Base-by-base conservation (phyloP, 768 basidiomycete genomes). In the Boletellus emodensis region DNA sequence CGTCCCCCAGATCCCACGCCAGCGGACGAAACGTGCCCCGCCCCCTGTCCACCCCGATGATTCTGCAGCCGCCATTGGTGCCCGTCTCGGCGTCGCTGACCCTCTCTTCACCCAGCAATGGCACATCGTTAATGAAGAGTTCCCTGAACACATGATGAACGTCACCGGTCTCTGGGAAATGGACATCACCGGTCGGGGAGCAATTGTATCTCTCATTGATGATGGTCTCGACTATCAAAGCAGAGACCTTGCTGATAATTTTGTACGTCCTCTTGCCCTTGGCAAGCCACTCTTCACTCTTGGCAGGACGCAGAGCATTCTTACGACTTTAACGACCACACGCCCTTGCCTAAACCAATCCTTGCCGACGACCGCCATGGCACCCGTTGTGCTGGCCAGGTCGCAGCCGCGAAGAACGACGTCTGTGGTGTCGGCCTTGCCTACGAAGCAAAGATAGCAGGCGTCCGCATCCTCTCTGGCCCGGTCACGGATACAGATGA, bases 251-350 rank as follows among this genome's bases (percentile, higher is more conserved):
- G 81, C 83, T 28, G 84, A 75, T 34, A 99, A 98, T 69, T 99
- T 97, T 68, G 96, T 98, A 64, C 61, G 93, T 79, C 17, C 35
- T 44, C 33, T 14, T 14, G 20, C 2, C 20, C 48, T 18, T 47
- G 24, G 3, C 35, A 6, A 26, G 42, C 37, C 37, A n/a, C 10
- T 7, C 14, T 42, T 44, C 36, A 57, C 37, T n/a, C 36, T 12
- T 43, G 30, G 2, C 55, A 96, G 94, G 90, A 85, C 62, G 81
- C 85, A 11, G 82, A 81, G 20, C 84, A 94, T 52, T 97, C 94
- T 0, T 89, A 93, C 64, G 94, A 99, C 68, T 99, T 93, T 68
- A 99, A 99, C 66, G 93, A 95, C 63, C 93, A 98, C 61, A 82
- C 82, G 24, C 74, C 82, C 13, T 75, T 97, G 6, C 96, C 96